Base-by-base conservation (phyloP, 1,139 yeast genomes). In the Candida tetrigidarum region DNA sequence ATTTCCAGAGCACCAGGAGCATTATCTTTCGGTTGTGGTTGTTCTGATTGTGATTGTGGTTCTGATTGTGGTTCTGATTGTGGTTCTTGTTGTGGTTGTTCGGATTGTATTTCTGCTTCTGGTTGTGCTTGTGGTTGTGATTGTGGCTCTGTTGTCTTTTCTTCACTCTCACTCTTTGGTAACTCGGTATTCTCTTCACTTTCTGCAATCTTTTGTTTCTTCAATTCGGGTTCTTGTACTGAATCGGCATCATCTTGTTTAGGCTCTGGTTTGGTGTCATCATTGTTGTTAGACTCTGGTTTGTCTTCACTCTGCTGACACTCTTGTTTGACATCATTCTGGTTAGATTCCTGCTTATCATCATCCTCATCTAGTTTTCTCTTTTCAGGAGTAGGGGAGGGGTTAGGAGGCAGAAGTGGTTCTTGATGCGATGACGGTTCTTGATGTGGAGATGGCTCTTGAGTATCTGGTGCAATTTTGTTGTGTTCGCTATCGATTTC, bases 331-430 rank as follows among this genome's bases (percentile, higher is more conserved):
- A n/a, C n/a, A 20, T 12, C 20, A 26, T 10, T 34, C 27, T 23
- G 33, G 11, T 19, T 8, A n/a, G n/a, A n/a, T 12, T 22, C 34
- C 12, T 19, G 57, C 9, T 59, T 64, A 11, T 22, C 35, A 6
- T 25, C 47, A 11, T 50, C 46, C 6, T 44, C 45, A 6, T 64
- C 72, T 45, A 66, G 53, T 50, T 57, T 61, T 47, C 67, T 69
- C 52, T 70, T 69, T 45, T 67, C 74, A 0, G 78, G 77, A 39
- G 71, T 63, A 7, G 78, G 78, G 4, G 75, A 67, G 2, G 77
- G 78, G 45, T 70, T 69, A 5, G 78, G 78, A 3, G 78, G 77
- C 36, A 76, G 70, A 40, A 73, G 69, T 4, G 78, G 78, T 50
- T 69, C 60, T 28, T 37, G 40, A 50, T 22, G 25, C 9, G 25